Evolutionary conservation across 352 stramenopile genomes (phyloP), one percentile per base, ranked within the genome.

Genomic region (Phytophthora hybrid): DNA sequence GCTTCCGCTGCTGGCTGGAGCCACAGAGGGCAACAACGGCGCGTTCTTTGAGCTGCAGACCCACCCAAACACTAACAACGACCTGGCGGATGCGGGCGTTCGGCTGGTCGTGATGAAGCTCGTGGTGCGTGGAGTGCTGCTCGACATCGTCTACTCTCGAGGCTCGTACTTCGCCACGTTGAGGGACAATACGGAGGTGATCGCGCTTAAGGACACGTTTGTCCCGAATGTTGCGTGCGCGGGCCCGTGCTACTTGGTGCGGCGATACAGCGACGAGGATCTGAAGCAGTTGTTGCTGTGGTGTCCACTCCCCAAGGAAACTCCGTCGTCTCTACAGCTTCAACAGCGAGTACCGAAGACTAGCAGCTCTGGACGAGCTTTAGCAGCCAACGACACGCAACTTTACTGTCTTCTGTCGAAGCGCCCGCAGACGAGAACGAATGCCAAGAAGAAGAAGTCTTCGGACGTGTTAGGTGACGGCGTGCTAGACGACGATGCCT

Each of bases 11-110:
- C 80, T 91, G 34, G 69, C 68, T 0, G 55, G 78, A 16, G 87
- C 84, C 10, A 72, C 66, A 1, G 61, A 69, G 52, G 66, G 41
- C 9, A 60, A 29, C 2, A 72, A 62, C 10, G 77, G 83, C 9
- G 88, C 81, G 8, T 93, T 91, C 56, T 93, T 91, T 29, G 85
- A 93, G 68, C 59, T 93, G 41, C 80, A 93, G 63, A 91, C 85
- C 0, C 74, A 86, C 32, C 71, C 69, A 1, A 59, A 71, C 37
- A 84, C 85, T 1, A 91, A 88, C 52, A 77, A 82, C 11, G 65
- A 66, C 0, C 71, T 91, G 0, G 67, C 54, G 0, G 41, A 69
- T 0, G 77, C 83, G 1, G 82, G 83, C 0, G 77, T 91, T 31
- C 68, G 83, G 21, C 69, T 93, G 18, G 56, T 90, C 13, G 83